Base-by-base conservation (phyloP, 202 grass and related monocot species). In the Eragrostis tef region DNA sequence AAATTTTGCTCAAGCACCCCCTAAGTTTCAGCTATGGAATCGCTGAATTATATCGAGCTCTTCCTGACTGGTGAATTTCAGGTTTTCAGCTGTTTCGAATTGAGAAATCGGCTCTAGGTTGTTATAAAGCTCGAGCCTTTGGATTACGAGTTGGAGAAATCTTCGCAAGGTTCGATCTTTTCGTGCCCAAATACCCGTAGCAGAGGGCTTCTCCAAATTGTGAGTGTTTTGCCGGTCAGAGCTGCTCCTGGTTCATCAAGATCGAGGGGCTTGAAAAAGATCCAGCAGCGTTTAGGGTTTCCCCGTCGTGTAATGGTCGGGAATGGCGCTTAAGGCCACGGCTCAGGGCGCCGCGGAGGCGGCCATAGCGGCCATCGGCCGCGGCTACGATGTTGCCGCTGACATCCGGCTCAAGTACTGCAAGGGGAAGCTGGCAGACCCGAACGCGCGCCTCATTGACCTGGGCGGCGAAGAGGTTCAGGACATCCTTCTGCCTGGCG, bases 341-440 rank as follows among this genome's bases (percentile, higher is more conserved):
- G 80, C 89, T 6, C 57, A 88, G 73, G 81, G 67, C 70, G 78
- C 86, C 17, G 88, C 86, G 25, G 90, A 90, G 86, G 39, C 88
- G 54, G 90, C 92, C 46, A 81, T 93, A 34, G 73, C 81, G 31
- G 87, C 95, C 29, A 93, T 98, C 54, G 95, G 92, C 49, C 83
- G 89, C 58, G 95, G 95, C 79, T 98, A 98, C 70, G 95, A 98
- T 56, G 70, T 95, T 39, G 85, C 86, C 0, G 81, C 60, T 11
- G 95, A 98, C 88, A 71, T 93, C 58, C 86, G 92, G 21, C 90
- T 98, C 76, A 98, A 95, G 81, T 89, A 83, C 79, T 98, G 95
- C 92, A 93, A 94, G 82, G 88, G 89, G 52, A 73, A 68, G 24
- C 70, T 25, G 20, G 19, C 85, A 5, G 89, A 97, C 85, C 85